Evolutionary conservation across 1,284 basidiomycete genomes (phyloP).

Genomic region (Sanguinoderma infundibulare): DNA sequence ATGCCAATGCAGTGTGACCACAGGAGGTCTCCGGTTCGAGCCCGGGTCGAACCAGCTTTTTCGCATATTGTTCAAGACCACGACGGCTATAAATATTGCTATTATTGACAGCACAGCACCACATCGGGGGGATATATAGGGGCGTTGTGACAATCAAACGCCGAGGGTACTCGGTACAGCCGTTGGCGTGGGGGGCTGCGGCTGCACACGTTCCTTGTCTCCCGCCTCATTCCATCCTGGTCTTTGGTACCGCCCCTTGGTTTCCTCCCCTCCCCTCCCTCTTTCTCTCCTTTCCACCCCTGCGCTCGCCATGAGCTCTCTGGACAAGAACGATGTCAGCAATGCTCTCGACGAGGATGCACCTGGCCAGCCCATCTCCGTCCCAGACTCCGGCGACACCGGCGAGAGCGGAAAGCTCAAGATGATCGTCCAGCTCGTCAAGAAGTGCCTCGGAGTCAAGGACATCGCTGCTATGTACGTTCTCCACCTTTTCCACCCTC

Average conservation of each 20-base stretch:
- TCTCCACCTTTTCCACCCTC: neutral
- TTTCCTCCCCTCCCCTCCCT: neutral
- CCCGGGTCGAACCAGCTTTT: constrained; percentile 31
- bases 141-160: neutral
- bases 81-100: neutral
- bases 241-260: neutral
- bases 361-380: constrained; percentile 56
- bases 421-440: constrained; percentile 88
- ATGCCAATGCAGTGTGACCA: constrained; percentile 15
- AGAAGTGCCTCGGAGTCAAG: constrained; percentile 88
- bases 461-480: constrained; percentile 87
- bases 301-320: constrained; percentile 10
- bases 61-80: too few species aligned
- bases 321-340: constrained; percentile 21
- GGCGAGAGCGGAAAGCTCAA: constrained; percentile 90
- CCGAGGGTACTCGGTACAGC: too few species aligned
- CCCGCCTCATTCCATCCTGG: neutral
- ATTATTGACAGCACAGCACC: neutral
- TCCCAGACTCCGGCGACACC: constrained; percentile 75
- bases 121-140: neutral
- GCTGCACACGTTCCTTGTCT: constrained; percentile 19
- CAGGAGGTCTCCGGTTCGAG: constrained; percentile 36
- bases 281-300: neutral
- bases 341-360: constrained; percentile 53
- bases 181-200: neutral